Conservation (phyloP, 2,329 filamentous ascomycete species). For the Didymella pinodella region DNA sequence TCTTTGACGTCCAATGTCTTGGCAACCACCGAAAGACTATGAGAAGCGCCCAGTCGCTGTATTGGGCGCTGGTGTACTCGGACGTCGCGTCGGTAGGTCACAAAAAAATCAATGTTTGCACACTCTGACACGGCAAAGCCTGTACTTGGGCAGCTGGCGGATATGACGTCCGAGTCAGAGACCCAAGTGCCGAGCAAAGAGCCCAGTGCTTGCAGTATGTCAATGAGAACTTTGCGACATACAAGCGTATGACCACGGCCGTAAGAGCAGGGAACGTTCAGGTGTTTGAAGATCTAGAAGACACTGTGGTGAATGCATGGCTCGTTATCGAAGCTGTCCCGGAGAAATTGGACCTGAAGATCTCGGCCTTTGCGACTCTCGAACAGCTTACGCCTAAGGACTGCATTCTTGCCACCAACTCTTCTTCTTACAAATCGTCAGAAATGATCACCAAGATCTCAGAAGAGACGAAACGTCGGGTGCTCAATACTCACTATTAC, state of each 20-base stretch:
- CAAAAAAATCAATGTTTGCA: background rate
- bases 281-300: slow-evolving; percentile 47
- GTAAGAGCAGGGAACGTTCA: slow-evolving; percentile 10
- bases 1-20: slow-evolving; percentile 7
- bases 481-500: slow-evolving; percentile 60
- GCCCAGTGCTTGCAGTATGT: slow-evolving; percentile 53
- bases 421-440: slow-evolving; percentile 61
- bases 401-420: slow-evolving; percentile 61
- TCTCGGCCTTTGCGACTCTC: slow-evolving; percentile 57
- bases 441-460: slow-evolving; percentile 58
- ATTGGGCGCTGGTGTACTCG: slow-evolving; percentile 31
- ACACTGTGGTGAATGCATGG: slow-evolving; percentile 59
- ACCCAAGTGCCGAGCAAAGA: slow-evolving; percentile 50
- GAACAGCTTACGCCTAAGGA: slow-evolving; percentile 55
- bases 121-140: slow-evolving; percentile 10
- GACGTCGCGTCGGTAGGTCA: slow-evolving; percentile 23
- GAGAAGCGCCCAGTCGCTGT: slow-evolving; percentile 22
- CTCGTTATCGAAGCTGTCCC: slow-evolving; percentile 64
- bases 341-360: slow-evolving; percentile 60
- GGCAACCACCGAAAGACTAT: slow-evolving; percentile 16
- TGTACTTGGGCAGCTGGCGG: slow-evolving; percentile 53
- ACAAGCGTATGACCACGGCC: slow-evolving; percentile 5
- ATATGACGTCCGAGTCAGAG: slow-evolving; percentile 55
- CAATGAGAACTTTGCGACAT: slow-evolving; percentile 40
- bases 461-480: slow-evolving; percentile 43